Evolutionary conservation across 2,329 filamentous ascomycete genomes (phyloP), one percentile per base, ranked within the genome.

Genomic region (Trichoderma brevicompactum): DNA sequence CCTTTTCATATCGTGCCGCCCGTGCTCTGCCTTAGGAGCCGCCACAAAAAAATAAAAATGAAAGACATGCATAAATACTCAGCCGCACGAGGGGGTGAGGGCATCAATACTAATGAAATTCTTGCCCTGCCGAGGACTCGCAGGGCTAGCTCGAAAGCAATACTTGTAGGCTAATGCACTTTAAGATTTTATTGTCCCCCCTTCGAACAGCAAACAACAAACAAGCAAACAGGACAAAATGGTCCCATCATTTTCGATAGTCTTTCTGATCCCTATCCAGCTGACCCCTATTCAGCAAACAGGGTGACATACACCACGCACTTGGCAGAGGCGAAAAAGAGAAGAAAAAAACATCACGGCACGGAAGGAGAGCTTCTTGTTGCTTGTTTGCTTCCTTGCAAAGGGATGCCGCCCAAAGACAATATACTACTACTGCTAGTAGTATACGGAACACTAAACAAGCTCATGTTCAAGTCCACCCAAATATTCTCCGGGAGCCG

Each of bases 401-500:
- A 38, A 38, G 36, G 36, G 10, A 38, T 38, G 23, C 23, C 23
- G 23, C 23, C 23, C 23, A 44, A 44, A 2, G 13, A n/a, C 15
- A 44, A 44, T 44, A 17, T 38, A 10, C 36, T 7, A 9, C 34
- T 36, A 10, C 36, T 38, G 36, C 36, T 38, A 6, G 7, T 7
- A 28, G 23, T 28, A 28, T 28, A 28, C 5, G 23, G 23, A 28
- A 28, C 23, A 5, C 23, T 32, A 58, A 46, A 32, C 23, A 50
- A n/a, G 23, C 19, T 13, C 23, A 28, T 28, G 23, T 28, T 43
- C 46, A 40, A 61, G 46, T 28, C 46, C 28, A 23, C 40, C 38
- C n/a, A 52, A 40, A 50, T 61, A 61, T 61, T 61, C 58, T 61
- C 58, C 58, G 58, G 36, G 4, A 50, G 58, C 58, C 36, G 58